Percentiles rank a stretch among this genome's conserved stretches.
phyloP scores from a whole-genome alignment of 2,329 filamentous ascomycete genomes.

The Botryosphaeria dothidea region DNA sequence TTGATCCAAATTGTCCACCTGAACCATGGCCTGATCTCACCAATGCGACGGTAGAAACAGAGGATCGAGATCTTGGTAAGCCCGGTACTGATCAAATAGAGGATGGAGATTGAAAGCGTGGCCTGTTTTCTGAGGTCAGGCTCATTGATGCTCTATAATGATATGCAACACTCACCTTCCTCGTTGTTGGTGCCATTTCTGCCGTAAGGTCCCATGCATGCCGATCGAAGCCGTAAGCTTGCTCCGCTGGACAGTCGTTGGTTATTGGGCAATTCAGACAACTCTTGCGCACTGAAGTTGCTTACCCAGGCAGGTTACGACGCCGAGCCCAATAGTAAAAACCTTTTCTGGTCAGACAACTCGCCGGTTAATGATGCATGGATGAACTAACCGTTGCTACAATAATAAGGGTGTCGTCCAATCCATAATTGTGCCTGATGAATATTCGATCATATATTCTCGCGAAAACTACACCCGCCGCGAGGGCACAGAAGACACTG shows the following conservation, averaged over 20 bases:
- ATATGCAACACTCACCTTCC: not conserved
- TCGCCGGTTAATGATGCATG: too few species aligned
- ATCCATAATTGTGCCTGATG: not conserved
- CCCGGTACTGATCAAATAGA: conserved; percentile 31
- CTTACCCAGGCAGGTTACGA: not conserved
- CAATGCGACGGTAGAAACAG: conserved; percentile 45
- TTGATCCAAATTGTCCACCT: conserved; percentile 38
- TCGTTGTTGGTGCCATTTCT: not conserved
- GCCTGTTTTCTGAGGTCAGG: not conserved
- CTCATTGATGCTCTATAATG: not conserved
- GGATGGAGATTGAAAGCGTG: conserved; percentile 28
- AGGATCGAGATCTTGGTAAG: conserved; percentile 37
- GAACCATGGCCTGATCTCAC: conserved; percentile 36
- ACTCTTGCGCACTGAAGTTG: too few species aligned
- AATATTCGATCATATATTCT: not conserved
- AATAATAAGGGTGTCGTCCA: not conserved
- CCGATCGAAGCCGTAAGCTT: not conserved
- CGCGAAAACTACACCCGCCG: not conserved
- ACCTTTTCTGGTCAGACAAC: not conserved
- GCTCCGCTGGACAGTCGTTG: not conserved
- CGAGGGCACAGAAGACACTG: not conserved
- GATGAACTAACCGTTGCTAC: not conserved
- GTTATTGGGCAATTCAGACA: too few species aligned
- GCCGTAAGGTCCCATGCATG: not conserved
- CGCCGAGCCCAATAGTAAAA: not conserved